Evolutionary conservation across 306 rosid species (phyloP).

Genomic region (Prunus kanzakura): DNA sequence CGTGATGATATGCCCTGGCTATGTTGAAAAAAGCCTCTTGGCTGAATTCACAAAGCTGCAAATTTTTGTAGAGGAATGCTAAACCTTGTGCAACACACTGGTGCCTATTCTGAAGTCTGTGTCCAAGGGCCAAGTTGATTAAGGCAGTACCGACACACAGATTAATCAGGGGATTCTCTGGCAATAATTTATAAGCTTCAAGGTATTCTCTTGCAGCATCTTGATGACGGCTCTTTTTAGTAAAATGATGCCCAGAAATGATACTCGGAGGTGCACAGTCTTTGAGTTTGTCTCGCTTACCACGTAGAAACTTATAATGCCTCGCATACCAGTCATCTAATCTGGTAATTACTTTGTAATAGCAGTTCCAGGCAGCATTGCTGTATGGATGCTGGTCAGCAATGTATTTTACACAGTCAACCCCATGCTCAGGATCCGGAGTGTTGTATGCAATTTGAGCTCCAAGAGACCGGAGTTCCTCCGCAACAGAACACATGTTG

Average conservation of each 20-base stretch:
- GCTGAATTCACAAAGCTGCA: conserved; percentile 60
- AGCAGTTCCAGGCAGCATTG: conserved; percentile 92
- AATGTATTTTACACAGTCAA: conserved; percentile 77
- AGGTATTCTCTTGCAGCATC: conserved; percentile 89
- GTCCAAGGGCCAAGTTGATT: conserved; percentile 78
- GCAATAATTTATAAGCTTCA: conserved; percentile 76
- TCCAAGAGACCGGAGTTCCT: conserved; percentile 81
- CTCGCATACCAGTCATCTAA: conserved; percentile 75
- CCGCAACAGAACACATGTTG: conserved; percentile 49
- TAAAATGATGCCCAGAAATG: conserved; percentile 75
- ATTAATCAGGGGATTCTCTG: conserved; percentile 74
- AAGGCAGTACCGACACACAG: conserved; percentile 87
- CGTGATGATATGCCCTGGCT: conserved; percentile 82
- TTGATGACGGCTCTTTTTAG: conserved; percentile 71
- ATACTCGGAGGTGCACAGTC: conserved; percentile 82
- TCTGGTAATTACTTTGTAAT: conserved; percentile 82
- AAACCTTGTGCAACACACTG: conserved; percentile 84
- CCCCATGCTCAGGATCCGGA: conserved; percentile 78
- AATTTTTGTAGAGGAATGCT: conserved; percentile 76
- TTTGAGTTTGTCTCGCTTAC: conserved; percentile 52
- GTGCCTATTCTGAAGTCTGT: conserved; percentile 89
- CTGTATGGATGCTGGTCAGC: conserved; percentile 80
- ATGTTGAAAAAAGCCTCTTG: conserved; percentile 89
- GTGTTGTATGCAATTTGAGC: conserved; percentile 88
- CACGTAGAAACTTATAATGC: conserved; percentile 63